Evolutionary conservation across 352 stramenopile species (phyloP).

Genomic region (Globisporangium radiosum): DNA sequence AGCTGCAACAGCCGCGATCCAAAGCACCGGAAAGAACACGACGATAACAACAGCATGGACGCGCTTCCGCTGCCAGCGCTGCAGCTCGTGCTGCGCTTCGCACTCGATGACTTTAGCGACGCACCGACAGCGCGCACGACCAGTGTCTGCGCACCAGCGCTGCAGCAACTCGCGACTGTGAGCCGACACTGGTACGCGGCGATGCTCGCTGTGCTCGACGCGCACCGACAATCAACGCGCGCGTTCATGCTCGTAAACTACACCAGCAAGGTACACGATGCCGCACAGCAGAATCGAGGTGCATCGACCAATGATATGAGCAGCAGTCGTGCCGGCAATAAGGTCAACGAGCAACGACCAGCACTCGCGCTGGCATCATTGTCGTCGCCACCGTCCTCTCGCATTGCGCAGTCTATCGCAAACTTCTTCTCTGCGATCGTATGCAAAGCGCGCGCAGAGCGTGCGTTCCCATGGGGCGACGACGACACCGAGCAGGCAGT

Average conservation of each 20-base stretch:
- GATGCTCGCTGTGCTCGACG: constrained; percentile 3
- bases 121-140: background rate
- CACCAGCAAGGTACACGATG: background rate
- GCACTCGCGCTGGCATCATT: background rate
- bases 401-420: constrained; percentile 4
- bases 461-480: constrained; percentile 6
- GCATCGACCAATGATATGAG: no score
- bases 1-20: no score
- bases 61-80: constrained; percentile 10
- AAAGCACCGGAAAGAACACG: background rate
- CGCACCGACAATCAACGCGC: background rate
- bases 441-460: background rate
- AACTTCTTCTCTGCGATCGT: constrained; percentile 10
- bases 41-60: constrained; percentile 1
- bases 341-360: background rate
- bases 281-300: background rate
- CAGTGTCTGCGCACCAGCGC: background rate
- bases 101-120: constrained; percentile 2
- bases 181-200: constrained; percentile 4
- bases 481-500: background rate
- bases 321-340: background rate
- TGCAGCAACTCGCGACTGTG: constrained; percentile 10
- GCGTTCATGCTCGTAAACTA: constrained; percentile 3
- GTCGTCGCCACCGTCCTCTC: background rate
- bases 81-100: constrained; percentile 7